Evolutionary conservation across 768 basidiomycete genomes (phyloP).

Genomic region (Plicaturopsis crispa): DNA sequence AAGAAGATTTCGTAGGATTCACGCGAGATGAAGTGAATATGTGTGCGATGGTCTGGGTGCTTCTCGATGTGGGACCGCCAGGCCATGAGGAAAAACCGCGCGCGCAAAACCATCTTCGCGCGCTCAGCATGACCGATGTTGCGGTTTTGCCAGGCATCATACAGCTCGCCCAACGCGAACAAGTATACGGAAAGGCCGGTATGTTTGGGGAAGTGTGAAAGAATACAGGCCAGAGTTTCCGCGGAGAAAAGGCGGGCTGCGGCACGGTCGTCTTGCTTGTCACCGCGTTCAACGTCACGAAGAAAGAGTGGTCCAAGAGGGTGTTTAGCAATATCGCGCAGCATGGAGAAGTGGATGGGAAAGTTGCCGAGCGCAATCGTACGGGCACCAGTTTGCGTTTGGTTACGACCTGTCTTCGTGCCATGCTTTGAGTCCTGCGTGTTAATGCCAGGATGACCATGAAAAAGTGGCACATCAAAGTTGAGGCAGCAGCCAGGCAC

Average conservation of each 20-base stretch:
- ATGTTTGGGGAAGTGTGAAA: conserved; percentile 3
- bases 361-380: conserved; percentile 3
- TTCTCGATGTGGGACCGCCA: conserved; percentile 15
- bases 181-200: conserved; percentile 12
- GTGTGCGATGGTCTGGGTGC: conserved; percentile 11
- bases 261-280: conserved; percentile 23
- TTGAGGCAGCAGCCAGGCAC: background rate
- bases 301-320: conserved; percentile 11
- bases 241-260: conserved; percentile 20
- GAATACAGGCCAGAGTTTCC: conserved; percentile 8
- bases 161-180: conserved; percentile 19
- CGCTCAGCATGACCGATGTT: conserved; percentile 14
- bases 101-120: conserved; percentile 14
- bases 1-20: conserved; percentile 15
- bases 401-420: conserved; percentile 5
- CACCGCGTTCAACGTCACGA: conserved; percentile 18
- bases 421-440: conserved; percentile 8
- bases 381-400: conserved; percentile 1
- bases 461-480: conserved; percentile 1
- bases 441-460: conserved; percentile 4
- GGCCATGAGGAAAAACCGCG: conserved; percentile 14
- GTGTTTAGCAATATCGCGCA: conserved; percentile 2
- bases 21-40: conserved; percentile 16
- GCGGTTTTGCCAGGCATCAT: conserved; percentile 21
- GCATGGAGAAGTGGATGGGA: background rate